Evolutionary conservation across 2,329 filamentous ascomycete species (phyloP).

Genomic region (Botrytis aclada): DNA sequence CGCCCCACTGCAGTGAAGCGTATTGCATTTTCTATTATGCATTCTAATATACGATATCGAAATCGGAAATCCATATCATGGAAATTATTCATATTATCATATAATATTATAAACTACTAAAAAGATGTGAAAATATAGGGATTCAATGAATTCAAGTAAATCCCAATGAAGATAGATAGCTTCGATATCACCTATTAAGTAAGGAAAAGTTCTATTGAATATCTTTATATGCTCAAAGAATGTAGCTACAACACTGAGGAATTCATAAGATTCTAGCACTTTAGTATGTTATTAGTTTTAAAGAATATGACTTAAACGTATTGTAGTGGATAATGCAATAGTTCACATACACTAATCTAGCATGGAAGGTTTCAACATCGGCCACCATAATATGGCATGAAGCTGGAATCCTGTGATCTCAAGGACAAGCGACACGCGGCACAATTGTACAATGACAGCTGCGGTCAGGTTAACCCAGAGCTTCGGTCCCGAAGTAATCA

Average conservation of each 20-base stretch:
- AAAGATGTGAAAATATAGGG: not conserved
- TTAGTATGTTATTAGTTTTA: not conserved
- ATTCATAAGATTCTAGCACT: not conserved
- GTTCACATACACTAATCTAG: no score
- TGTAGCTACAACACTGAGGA: not conserved
- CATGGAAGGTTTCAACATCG: not conserved
- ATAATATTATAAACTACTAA: not conserved
- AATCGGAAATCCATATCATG: not conserved
- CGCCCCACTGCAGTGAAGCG: not conserved
- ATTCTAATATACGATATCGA: not conserved
- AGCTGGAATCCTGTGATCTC: not conserved
- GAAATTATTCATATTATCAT: not conserved
- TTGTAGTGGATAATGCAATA: not conserved
- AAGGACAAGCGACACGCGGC: not conserved
- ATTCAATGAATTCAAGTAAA: not conserved
- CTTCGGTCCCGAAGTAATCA: not conserved
- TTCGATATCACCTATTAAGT: not conserved
- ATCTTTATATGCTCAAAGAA: not conserved
- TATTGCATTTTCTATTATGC: not conserved
- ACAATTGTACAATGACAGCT: not conserved
- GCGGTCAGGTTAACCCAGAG: not conserved
- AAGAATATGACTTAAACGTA: not conserved
- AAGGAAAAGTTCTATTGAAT: not conserved
- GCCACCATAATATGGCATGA: not conserved
- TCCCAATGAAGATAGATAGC: not conserved